Percentiles rank a stretch among this genome's conserved stretches.
phyloP scores from a whole-genome alignment of 805 yeast genomes.

The Yarrowia bubula region DNA sequence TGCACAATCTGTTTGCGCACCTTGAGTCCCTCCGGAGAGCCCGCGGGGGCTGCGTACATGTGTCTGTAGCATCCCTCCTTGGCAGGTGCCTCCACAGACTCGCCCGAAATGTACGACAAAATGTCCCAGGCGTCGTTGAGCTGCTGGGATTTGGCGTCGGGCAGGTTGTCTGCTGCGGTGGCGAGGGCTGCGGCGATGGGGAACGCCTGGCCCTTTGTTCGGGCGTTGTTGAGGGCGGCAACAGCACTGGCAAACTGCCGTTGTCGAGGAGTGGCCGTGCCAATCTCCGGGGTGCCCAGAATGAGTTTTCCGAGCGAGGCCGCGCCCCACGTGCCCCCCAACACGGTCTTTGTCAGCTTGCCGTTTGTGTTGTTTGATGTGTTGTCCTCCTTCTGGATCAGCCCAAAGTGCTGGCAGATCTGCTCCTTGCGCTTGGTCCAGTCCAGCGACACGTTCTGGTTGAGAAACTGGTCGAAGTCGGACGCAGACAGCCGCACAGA shows the following conservation, averaged over 20 bases:
- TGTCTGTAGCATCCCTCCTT: constrained; percentile 38
- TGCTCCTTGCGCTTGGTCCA: constrained; percentile 80
- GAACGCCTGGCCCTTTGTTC: constrained; percentile 55
- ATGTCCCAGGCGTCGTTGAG: constrained; percentile 73
- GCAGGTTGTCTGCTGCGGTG: constrained; percentile 49
- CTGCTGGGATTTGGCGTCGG: constrained; percentile 67
- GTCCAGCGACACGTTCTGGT: constrained; percentile 69
- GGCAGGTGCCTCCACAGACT: constrained; percentile 27
- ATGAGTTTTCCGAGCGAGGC: constrained; percentile 39
- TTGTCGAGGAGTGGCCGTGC: constrained; percentile 21
- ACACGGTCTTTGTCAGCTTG: constrained; percentile 37
- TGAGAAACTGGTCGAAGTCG: constrained; percentile 79
- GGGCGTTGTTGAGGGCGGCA: constrained; percentile 65
- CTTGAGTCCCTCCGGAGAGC: constrained; percentile 35
- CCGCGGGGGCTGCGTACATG: constrained; percentile 32
- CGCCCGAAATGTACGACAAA: constrained; percentile 48
- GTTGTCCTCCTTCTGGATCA: constrained; percentile 37
- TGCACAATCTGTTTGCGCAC: constrained; percentile 47
- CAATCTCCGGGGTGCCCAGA: constrained; percentile 35
- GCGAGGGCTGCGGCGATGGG: constrained; percentile 61
- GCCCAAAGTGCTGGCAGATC: constrained; percentile 69
- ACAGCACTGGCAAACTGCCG: constrained; percentile 61
- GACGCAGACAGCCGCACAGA: constrained; percentile 67
- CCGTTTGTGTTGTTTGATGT: constrained; percentile 29
- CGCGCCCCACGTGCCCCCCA: constrained; percentile 38